These are phyloP conservation scores for Lonicera japonica DNA, from an alignment of 129 eudicot species.

Conservation along the genomic window DNA sequence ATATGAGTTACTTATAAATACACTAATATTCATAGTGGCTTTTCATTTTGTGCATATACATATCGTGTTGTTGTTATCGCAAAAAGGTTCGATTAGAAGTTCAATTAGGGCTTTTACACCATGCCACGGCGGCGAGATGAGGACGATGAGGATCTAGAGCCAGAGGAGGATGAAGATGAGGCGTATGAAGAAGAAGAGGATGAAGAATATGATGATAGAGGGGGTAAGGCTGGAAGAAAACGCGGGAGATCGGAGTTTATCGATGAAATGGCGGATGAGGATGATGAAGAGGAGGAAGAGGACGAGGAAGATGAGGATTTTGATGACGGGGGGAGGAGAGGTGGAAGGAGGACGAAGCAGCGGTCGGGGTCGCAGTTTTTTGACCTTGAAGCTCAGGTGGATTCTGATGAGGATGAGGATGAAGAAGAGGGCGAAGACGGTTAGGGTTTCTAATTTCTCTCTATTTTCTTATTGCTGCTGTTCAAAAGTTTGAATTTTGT, in stretches of 20 bases:
- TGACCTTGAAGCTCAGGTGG: conserved; percentile 67
- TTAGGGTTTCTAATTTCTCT: conserved; percentile 30
- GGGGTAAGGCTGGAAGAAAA: conserved; percentile 36
- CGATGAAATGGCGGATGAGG: conserved; percentile 74
- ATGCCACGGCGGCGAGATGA: conserved; percentile 66
- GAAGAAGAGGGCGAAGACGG: conserved; percentile 93
- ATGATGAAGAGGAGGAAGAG: conserved; percentile 55
- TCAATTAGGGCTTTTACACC: too few relatives aligned
- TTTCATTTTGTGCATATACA: not conserved
- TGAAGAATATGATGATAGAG: conserved; percentile 46
- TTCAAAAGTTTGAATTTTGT: too few relatives aligned
- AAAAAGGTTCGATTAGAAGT: not conserved
- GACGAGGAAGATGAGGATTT: conserved; percentile 55
- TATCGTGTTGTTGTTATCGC: too few relatives aligned
- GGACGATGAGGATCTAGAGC: conserved; percentile 57
- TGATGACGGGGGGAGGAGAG: conserved; percentile 29
- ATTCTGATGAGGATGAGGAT: conserved; percentile 83
- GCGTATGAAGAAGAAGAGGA: conserved; percentile 52
- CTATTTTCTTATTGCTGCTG: not conserved
- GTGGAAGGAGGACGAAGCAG: conserved; percentile 33
- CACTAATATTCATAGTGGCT: not conserved
- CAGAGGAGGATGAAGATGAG: conserved; percentile 50
- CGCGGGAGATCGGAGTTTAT: conserved; percentile 47
- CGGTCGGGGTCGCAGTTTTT: conserved; percentile 51
- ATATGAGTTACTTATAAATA: not conserved